Conservation (phyloP, 2,329 filamentous ascomycete species). For the Conoideocrella luteorostrata region DNA sequence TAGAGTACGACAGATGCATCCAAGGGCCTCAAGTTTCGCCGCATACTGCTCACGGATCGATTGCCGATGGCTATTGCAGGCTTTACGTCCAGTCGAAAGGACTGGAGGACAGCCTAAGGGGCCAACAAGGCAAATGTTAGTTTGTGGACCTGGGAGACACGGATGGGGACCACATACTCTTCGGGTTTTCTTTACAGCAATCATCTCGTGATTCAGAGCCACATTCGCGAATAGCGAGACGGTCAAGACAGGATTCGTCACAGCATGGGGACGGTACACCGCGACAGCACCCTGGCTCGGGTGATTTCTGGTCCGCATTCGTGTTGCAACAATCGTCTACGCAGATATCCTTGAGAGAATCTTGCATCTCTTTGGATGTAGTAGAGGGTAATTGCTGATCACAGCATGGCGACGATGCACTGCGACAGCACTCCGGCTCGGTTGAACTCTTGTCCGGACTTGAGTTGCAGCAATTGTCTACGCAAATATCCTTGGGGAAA, state of each 20-base stretch:
- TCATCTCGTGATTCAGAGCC: background rate
- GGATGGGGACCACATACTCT: background rate
- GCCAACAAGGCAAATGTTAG: background rate
- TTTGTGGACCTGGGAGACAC: background rate
- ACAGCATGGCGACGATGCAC: too few species aligned
- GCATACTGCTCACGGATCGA: conserved; percentile 33
- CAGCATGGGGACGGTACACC: conserved; percentile 35
- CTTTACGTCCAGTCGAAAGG: conserved; percentile 1
- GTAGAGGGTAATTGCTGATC: too few species aligned
- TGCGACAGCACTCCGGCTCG: too few species aligned
- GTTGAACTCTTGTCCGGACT: too few species aligned
- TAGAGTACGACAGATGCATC: conserved; percentile 48
- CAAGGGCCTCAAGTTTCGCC: conserved; percentile 38
- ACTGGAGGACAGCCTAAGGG: conserved; percentile 6
- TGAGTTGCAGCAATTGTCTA: too few species aligned
- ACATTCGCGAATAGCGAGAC: conserved; percentile 37
- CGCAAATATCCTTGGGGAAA: too few species aligned
- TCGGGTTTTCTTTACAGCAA: too few species aligned
- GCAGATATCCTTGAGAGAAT: too few species aligned
- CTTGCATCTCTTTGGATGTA: too few species aligned
- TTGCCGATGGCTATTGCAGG: conserved; percentile 31
- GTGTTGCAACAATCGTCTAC: too few species aligned
- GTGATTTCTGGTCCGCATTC: too few species aligned
- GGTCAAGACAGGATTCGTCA: conserved; percentile 35
- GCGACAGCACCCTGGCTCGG: conserved; percentile 32